Base-by-base conservation (phyloP, 495 filamentous ascomycete species). In the Penicillium tannophilum region DNA sequence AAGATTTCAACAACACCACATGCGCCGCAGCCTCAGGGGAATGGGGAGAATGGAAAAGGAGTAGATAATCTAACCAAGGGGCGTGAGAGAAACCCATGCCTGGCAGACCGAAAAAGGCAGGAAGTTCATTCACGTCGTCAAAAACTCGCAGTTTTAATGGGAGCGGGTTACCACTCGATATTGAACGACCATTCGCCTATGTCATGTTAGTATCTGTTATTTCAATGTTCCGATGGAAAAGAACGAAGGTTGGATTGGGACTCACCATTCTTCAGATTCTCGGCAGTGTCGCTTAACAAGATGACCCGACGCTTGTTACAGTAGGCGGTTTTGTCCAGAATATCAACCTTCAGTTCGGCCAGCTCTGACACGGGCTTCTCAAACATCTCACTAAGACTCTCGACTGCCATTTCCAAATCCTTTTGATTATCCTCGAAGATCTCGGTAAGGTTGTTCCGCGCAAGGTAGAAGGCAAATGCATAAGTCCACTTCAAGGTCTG, bases 341-440 rank as follows among this genome's bases (percentile, higher is more conserved):
- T 98, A 58, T 97, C 94, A 17, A 95, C 91, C 79, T 97, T 98
- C 56, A 96, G 81, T 17, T 86, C 83, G 11, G 90, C 82, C 6
- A 98, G 81, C 61, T 98, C 93, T 8, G 86, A 72, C 14, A 91
- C 90, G 0, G 92, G 90, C 77, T 95, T 96, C 80, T 98, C 94
- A 66, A 98, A 98, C 89, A 98, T 95, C 74, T 96, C 92, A 47
- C 90, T 94, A 48, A 98, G 79, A 58, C 87, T 90, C 76, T 98
- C 94, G 6, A 98, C 94, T 0, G 94, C 93, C 81, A 98, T 86
- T 75, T 98, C 95, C 24, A 98, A 77, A 69, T 98, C 95, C 73
- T 96, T 97, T 70, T 98, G 94, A 69, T 98, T 98, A 65, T 96
- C 93, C 74, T 98, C 94, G 62, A 98, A 98, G 52, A 98, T 98